A percentile compares a stretch with the other conserved stretches of the same genome.
These are phyloP conservation scores for Tylopilus balloui DNA, from an alignment of 768 basidiomycete genomes.

Conservation along the genomic window DNA sequence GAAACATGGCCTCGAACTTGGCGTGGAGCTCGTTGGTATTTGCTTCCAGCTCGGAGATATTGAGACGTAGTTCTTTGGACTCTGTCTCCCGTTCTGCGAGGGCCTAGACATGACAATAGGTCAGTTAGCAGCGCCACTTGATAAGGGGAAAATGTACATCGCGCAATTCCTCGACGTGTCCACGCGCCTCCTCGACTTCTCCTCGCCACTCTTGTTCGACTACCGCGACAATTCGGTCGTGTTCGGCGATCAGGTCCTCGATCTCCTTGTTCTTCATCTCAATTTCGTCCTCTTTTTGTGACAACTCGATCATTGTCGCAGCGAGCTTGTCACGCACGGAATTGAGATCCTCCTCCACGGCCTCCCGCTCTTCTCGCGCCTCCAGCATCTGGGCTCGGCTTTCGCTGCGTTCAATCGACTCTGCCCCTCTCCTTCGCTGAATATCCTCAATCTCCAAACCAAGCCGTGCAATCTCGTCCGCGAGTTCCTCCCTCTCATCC, in stretches of 20 bases:
- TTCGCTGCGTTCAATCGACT: conserved; percentile 64
- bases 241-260: conserved; percentile 71
- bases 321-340: conserved; percentile 72
- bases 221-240: conserved; percentile 63
- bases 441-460: conserved; percentile 64
- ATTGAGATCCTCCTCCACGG: conserved; percentile 75
- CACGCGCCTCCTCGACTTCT: conserved; percentile 77
- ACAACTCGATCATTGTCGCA: conserved; percentile 74
- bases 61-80: conserved; percentile 66
- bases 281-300: conserved; percentile 83
- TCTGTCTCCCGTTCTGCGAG: conserved; percentile 78
- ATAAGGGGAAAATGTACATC: conserved; percentile 45
- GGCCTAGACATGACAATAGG: conserved; percentile 39
- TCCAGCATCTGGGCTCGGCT: conserved; percentile 69
- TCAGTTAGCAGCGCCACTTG: not conserved
- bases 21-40: conserved; percentile 63
- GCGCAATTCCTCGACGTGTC: conserved; percentile 73
- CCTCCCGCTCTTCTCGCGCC: conserved; percentile 69
- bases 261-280: conserved; percentile 76
- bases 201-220: conserved; percentile 86
- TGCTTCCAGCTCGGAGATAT: conserved; percentile 71
- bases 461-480: conserved; percentile 61
- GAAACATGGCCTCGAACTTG: conserved; percentile 71
- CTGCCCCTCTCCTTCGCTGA: conserved; percentile 56
- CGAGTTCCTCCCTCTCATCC: conserved; percentile 69